phyloP scores from a whole-genome alignment of 176 grass and related monocot species.

The Aegilops tauschii region DNA sequence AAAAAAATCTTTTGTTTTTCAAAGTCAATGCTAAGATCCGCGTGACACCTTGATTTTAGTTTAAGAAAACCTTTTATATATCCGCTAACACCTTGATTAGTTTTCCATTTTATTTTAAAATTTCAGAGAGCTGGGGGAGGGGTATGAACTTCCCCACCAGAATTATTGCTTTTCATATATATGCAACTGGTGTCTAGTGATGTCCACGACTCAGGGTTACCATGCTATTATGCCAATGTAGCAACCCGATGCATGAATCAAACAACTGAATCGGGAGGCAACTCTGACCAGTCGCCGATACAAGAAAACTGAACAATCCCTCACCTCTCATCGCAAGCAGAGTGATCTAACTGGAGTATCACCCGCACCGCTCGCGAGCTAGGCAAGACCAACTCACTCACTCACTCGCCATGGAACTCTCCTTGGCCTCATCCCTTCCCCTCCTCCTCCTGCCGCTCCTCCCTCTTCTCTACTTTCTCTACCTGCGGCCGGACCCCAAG shows the following conservation, averaged over 20 bases:
- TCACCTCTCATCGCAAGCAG: not conserved
- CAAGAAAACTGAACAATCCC: too few species aligned
- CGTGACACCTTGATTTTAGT: not conserved
- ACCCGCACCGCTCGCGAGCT: not conserved
- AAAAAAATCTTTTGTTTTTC: too few species aligned
- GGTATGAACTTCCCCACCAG: too few species aligned
- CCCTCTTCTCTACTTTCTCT: constrained; percentile 23
- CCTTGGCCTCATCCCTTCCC: constrained; percentile 1
- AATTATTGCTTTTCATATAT: too few species aligned
- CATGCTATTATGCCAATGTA: too few species aligned
- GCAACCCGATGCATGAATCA: too few species aligned
- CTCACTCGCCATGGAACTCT: constrained; percentile 36
- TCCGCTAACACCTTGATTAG: not conserved
- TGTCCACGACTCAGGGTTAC: too few species aligned
- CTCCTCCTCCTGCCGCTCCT: constrained; percentile 22
- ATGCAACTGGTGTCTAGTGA: too few species aligned
- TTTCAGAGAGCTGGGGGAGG: too few species aligned
- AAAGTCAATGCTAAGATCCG: not conserved
- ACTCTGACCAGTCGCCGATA: not conserved
- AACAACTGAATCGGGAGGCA: too few species aligned
- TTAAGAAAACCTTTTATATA: not conserved
- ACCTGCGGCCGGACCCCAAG: constrained; percentile 5
- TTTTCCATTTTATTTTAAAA: too few species aligned
- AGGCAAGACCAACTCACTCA: not conserved
- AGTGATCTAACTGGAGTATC: not conserved